A percentile compares a stretch with the other conserved stretches of the same genome.
These are phyloP conservation scores for Candida wancherniae DNA, from an alignment of 805 yeast species.

Conservation along the genomic window DNA sequence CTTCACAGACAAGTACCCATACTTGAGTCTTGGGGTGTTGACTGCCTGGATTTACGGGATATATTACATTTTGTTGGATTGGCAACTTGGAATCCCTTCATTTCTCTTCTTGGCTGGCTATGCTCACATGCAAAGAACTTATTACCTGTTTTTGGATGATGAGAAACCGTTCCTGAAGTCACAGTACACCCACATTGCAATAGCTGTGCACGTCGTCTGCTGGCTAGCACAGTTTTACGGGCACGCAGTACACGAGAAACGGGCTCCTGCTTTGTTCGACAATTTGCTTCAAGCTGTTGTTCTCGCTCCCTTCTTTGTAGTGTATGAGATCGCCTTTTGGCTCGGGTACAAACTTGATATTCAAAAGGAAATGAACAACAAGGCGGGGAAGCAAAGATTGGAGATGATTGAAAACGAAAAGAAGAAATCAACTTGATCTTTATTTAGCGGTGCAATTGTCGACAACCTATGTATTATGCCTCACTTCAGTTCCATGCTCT, in stretches of 20 bases:
- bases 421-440: too few species aligned
- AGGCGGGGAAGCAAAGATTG: conserved; percentile 38
- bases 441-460: too few species aligned
- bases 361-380: conserved; percentile 44
- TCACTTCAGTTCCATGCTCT: too few species aligned
- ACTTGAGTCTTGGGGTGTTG: conserved; percentile 44
- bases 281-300: conserved; percentile 80
- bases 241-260: conserved; percentile 73
- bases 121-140: conserved; percentile 20
- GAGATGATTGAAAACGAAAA: conserved; percentile 25
- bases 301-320: conserved; percentile 85
- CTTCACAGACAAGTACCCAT: conserved; percentile 17
- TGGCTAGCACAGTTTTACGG: conserved; percentile 90
- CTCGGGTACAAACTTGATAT: conserved; percentile 58
- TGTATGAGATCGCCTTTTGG: conserved; percentile 67
- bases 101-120: conserved; percentile 20
- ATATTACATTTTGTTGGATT: conserved; percentile 59
- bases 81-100: conserved; percentile 33
- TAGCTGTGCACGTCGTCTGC: conserved; percentile 44
- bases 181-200: conserved; percentile 26
- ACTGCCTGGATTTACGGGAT: conserved; percentile 45
- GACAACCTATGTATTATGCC: too few species aligned
- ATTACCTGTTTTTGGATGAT: conserved; percentile 16
- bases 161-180: conserved; percentile 7
- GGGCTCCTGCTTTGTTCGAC: conserved; percentile 85